A percentile compares a stretch with the other conserved stretches of the same genome.
phyloP scores from a whole-genome alignment of 345 rosid species.

The Passiflora organensis region DNA sequence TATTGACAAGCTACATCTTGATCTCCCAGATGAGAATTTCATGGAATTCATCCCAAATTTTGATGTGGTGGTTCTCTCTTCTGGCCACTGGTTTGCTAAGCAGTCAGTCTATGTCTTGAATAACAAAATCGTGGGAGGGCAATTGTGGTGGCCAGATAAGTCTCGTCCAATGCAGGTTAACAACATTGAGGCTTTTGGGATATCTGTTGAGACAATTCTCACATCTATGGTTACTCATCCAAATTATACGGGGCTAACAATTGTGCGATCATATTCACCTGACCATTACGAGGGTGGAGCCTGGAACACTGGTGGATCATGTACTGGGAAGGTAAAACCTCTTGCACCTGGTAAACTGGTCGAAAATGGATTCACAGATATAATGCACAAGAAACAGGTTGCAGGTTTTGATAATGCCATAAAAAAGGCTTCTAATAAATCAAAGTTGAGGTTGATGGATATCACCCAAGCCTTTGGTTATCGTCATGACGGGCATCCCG shows the following conservation, averaged over 20 bases:
- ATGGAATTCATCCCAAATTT: conserved; percentile 65
- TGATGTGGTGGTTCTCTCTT: conserved; percentile 78
- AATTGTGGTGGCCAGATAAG: conserved; percentile 86
- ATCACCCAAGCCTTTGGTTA: conserved; percentile 72
- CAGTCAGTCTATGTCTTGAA: conserved; percentile 80
- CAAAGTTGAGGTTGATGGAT: conserved; percentile 75
- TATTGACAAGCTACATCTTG: conserved; percentile 81
- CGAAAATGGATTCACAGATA: conserved; percentile 68
- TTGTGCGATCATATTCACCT: conserved; percentile 79
- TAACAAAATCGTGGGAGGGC: conserved; percentile 87
- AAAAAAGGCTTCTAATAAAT: conserved; percentile 35
- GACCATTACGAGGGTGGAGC: conserved; percentile 98
- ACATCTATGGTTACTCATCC: conserved; percentile 62
- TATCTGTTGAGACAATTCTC: conserved; percentile 76
- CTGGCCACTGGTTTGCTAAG: conserved; percentile 99
- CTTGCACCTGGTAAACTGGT: conserved; percentile 52
- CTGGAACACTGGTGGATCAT: conserved; percentile 98
- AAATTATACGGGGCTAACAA: conserved; percentile 72
- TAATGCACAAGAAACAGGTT: conserved; percentile 82
- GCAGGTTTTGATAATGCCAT: conserved; percentile 51
- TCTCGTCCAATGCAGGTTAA: conserved; percentile 66
- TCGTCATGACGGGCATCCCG: conserved; percentile 97
- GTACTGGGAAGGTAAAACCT: conserved; percentile 83
- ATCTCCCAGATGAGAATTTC: conserved; percentile 61
- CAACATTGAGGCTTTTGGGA: conserved; percentile 79